Evolutionary conservation across 23 red algal species (phyloP).

Genomic region (Gracilaria caudata): DNA sequence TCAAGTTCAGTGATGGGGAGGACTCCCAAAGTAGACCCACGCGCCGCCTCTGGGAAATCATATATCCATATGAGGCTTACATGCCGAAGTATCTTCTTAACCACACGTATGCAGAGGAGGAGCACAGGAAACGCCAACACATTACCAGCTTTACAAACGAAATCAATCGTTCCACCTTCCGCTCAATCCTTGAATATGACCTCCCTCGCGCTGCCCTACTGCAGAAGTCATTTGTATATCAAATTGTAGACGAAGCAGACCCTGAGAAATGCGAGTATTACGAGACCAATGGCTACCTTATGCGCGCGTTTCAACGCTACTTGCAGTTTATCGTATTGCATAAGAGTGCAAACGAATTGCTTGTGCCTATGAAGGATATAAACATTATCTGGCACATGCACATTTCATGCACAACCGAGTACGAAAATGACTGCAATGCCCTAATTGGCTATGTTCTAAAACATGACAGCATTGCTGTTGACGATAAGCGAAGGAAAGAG

Average conservation of each 20-base stretch:
- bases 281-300: conserved; percentile 57
- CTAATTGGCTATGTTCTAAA: conserved; percentile 43
- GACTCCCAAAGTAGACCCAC: conserved; percentile 71
- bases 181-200: conserved; percentile 56
- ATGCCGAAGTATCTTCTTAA: conserved; percentile 62
- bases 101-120: conserved; percentile 49
- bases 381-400: conserved; percentile 85
- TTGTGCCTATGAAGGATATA: conserved; percentile 83
- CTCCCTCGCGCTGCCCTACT: conserved; percentile 27
- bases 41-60: conserved; percentile 71
- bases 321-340: conserved; percentile 63
- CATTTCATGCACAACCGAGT: conserved; percentile 53
- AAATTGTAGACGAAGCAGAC: conserved; percentile 60
- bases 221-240: conserved; percentile 71
- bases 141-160: conserved; percentile 67
- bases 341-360: conserved; percentile 36
- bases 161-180: conserved; percentile 51
- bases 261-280: conserved; percentile 59
- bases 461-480: conserved; percentile 73
- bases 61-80: conserved; percentile 72
- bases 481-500: conserved; percentile 27
- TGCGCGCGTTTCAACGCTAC: conserved; percentile 71
- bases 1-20: conserved; percentile 76
- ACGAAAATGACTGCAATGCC: conserved; percentile 55
- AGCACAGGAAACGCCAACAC: conserved; percentile 40